phyloP scores from a whole-genome alignment of 2,329 filamentous ascomycete genomes.

The Myriosclerotinia scirpicola region DNA sequence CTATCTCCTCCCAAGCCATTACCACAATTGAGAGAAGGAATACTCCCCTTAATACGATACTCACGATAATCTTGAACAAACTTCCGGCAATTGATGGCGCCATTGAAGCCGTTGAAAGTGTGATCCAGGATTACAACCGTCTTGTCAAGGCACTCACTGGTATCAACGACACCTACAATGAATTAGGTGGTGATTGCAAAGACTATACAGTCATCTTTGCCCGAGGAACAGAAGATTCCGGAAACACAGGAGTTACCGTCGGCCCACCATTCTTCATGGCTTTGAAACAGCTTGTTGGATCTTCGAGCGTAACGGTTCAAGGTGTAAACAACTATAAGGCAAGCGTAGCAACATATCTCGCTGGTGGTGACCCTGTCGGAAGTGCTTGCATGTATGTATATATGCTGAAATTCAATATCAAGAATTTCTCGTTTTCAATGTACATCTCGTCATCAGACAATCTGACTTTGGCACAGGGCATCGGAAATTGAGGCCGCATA shows the following conservation, averaged over 20 bases:
- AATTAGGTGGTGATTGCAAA: conserved; percentile 33
- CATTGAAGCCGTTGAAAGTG: conserved; percentile 26
- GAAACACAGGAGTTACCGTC: conserved; percentile 46
- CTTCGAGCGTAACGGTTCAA: conserved; percentile 35
- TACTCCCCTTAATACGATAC: conserved; percentile 33
- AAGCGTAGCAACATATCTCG: conserved; percentile 34
- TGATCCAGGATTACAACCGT: conserved; percentile 33
- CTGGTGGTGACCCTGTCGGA: conserved; percentile 34
- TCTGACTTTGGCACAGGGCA: conserved; percentile 29
- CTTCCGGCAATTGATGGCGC: conserved; percentile 33
- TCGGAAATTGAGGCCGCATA: conserved; percentile 40
- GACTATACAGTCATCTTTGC: conserved; percentile 49
- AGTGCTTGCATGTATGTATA: conserved; percentile 33
- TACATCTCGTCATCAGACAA: not conserved
- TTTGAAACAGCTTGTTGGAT: conserved; percentile 31
- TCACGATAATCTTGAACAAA: conserved; percentile 32
- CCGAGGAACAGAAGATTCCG: conserved; percentile 49
- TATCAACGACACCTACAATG: conserved; percentile 35
- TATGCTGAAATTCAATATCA: no score
- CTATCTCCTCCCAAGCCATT: conserved; percentile 7
- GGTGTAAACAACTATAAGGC: conserved; percentile 41
- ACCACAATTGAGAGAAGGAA: conserved; percentile 24
- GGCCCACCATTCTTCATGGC: conserved; percentile 40
- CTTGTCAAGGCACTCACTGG: conserved; percentile 31
- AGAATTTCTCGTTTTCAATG: no score